A percentile compares a stretch with the other conserved stretches of the same genome.
Conservation (phyloP, 768 basidiomycete species). For the Multifurca ochricompacta region DNA sequence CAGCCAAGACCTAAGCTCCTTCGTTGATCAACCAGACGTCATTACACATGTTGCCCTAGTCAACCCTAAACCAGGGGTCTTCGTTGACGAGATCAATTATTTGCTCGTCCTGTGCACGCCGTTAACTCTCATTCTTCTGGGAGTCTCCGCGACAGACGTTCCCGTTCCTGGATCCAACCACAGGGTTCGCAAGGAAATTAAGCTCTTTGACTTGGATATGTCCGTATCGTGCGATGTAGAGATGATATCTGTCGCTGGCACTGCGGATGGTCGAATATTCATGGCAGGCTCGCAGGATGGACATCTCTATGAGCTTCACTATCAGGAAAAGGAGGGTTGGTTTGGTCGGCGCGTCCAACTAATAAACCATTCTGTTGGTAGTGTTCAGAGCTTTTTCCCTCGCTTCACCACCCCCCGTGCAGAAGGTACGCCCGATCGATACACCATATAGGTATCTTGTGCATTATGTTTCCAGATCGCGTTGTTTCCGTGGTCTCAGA, state of each 20-base stretch:
- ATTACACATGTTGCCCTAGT: slow-evolving; percentile 88
- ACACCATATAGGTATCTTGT: neutral
- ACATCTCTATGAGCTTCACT: slow-evolving; percentile 85
- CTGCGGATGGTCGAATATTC: slow-evolving; percentile 80
- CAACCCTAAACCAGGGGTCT: slow-evolving; percentile 75
- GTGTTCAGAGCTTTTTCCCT: slow-evolving; percentile 73
- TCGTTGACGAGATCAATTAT: slow-evolving; percentile 86
- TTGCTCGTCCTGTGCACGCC: slow-evolving; percentile 89
- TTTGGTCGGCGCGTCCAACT: slow-evolving; percentile 82
- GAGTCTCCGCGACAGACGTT: slow-evolving; percentile 51
- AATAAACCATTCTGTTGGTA: slow-evolving; percentile 78
- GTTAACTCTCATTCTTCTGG: slow-evolving; percentile 74
- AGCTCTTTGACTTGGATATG: slow-evolving; percentile 87
- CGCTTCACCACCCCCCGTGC: slow-evolving; percentile 53
- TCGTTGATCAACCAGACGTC: slow-evolving; percentile 82
- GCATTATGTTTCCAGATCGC: slow-evolving; percentile 43
- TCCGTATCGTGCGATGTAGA: slow-evolving; percentile 69
- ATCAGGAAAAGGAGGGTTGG: slow-evolving; percentile 87
- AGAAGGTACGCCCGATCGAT: slow-evolving; percentile 47
- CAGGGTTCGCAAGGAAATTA: slow-evolving; percentile 58
- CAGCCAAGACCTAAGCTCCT: slow-evolving; percentile 89
- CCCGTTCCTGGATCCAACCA: slow-evolving; percentile 34
- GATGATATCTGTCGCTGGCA: slow-evolving; percentile 80
- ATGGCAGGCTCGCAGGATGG: slow-evolving; percentile 84
- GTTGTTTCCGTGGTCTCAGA: slow-evolving; percentile 65